Evolutionary conservation across 441 rosid species (phyloP), one percentile per base, ranked within the genome.

Genomic region (Theobroma grandiflorum): DNA sequence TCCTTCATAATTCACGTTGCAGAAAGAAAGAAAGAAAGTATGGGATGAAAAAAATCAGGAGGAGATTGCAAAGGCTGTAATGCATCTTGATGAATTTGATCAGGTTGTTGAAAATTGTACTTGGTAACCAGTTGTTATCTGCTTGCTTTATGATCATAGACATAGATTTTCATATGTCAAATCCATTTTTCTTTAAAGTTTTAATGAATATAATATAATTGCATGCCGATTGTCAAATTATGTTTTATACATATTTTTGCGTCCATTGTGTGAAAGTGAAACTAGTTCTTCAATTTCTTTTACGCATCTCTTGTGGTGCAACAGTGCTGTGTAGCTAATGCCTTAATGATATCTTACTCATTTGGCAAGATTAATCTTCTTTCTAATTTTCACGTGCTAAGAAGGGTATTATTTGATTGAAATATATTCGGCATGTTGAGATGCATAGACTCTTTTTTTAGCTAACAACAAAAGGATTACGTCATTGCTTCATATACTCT

Each of bases 41-140:
- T 97, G 98, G 99, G 98, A 95, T 85, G 95, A 91, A 82, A 90
- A 90, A 77, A 93, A 87, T 80, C 97, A 97, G 85, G 98, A 93
- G 84, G 98, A 89, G 87, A 92, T 97, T 72, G 95, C 98, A 9
- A 90, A 87, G 89, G 96, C 97, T 86, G 88, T 95, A 62, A 92
- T 89, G 87, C 89, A 82, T 74, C 92, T 94, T 55, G 92, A 91
- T 79, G 94, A 91, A 83, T 97, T 97, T 66, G 88, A 91, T 79
- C 91, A 97, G 99, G 99, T 95, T 76, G 78, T 76, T 74, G 71
- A 9, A 66, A 80, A 70, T 78, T 83, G 52, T 18, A 42, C 45
- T 71, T 62, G 22, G 43, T 52, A 47, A 35, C 85, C 78, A 45
- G 67, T 40, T 74, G 10, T 75, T 71, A 11, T 42, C 11, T 78